Conservation (phyloP, 1,139 yeast species). For the Protomyces inouyei region DNA sequence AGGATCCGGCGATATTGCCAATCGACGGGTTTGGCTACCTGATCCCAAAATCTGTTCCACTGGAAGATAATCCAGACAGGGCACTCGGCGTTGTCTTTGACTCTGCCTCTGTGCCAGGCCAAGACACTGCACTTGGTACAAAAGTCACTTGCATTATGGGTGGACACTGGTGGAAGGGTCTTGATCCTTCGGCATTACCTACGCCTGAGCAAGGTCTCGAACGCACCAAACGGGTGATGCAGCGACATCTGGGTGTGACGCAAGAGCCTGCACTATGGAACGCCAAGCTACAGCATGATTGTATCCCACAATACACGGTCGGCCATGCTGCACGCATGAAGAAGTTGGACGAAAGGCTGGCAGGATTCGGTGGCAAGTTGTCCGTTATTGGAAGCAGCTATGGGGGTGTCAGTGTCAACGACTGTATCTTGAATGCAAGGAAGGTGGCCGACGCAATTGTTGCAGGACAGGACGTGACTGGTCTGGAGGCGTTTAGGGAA, state of each 20-base stretch:
- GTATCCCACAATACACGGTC: slow-evolving; percentile 77
- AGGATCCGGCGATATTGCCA: slow-evolving; percentile 39
- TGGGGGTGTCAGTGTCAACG: slow-evolving; percentile 33
- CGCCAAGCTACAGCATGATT: slow-evolving; percentile 44
- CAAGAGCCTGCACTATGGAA: slow-evolving; percentile 37
- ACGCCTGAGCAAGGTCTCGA: slow-evolving; percentile 46
- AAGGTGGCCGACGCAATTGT: slow-evolving; percentile 12
- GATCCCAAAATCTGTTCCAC: slow-evolving; percentile 54
- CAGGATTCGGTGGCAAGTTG: slow-evolving; percentile 26
- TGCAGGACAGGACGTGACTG: not conserved
- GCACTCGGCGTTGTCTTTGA: slow-evolving; percentile 86
- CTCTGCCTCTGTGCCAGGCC: slow-evolving; percentile 52
- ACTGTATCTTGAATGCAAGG: slow-evolving; percentile 32
- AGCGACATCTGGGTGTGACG: slow-evolving; percentile 40
- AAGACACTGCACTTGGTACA: slow-evolving; percentile 43
- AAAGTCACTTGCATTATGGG: slow-evolving; percentile 88
- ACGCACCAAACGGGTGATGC: slow-evolving; percentile 49
- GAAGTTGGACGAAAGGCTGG: slow-evolving; percentile 38
- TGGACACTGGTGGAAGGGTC: slow-evolving; percentile 56
- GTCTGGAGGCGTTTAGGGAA: slow-evolving; percentile 12
- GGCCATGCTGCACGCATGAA: slow-evolving; percentile 57
- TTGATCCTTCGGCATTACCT: slow-evolving; percentile 43
- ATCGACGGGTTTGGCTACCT: slow-evolving; percentile 75
- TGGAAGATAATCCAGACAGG: slow-evolving; percentile 50
- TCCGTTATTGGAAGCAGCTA: slow-evolving; percentile 34